These are phyloP conservation scores for Emergomyces pasteurianus DNA, from an alignment of 2,329 filamentous ascomycete genomes.

Conservation along the genomic window DNA sequence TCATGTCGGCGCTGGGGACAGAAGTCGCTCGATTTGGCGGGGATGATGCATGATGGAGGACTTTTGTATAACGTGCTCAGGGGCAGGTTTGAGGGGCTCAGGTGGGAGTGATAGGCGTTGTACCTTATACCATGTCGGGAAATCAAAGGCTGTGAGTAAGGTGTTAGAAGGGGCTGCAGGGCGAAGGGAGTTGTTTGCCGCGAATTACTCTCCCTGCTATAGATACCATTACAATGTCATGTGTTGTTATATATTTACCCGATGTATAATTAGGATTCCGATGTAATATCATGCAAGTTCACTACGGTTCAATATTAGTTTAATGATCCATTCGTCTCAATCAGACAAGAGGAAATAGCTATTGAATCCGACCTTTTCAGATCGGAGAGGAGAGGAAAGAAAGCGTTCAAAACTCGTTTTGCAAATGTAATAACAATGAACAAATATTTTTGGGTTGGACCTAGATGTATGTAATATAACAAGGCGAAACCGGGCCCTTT, in stretches of 20 bases:
- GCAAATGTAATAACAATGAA: not conserved
- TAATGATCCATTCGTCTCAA: not conserved
- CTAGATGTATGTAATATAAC: not conserved
- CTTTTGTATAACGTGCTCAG: conserved; percentile 17
- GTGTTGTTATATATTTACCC: not conserved
- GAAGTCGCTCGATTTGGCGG: conserved; percentile 26
- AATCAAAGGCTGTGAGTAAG: no score
- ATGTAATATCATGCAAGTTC: not conserved
- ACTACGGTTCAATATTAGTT: not conserved
- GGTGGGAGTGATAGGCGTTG: conserved; percentile 8
- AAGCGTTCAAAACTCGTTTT: not conserved
- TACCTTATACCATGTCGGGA: not conserved
- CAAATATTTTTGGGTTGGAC: not conserved
- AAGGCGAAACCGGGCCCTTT: not conserved
- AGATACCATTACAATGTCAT: not conserved
- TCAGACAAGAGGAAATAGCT: not conserved
- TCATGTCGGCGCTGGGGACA: conserved; percentile 25
- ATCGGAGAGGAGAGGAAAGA: not conserved
- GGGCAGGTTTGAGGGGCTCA: conserved; percentile 18
- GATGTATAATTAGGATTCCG: not conserved
- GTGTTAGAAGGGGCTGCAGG: not conserved
- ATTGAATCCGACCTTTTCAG: not conserved
- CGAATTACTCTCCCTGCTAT: not conserved
- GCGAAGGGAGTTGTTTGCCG: not conserved
- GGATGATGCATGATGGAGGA: conserved; percentile 16